Evolutionary conservation across 1,139 yeast species (phyloP).

Genomic region (Geotrichum phurueaensis): DNA sequence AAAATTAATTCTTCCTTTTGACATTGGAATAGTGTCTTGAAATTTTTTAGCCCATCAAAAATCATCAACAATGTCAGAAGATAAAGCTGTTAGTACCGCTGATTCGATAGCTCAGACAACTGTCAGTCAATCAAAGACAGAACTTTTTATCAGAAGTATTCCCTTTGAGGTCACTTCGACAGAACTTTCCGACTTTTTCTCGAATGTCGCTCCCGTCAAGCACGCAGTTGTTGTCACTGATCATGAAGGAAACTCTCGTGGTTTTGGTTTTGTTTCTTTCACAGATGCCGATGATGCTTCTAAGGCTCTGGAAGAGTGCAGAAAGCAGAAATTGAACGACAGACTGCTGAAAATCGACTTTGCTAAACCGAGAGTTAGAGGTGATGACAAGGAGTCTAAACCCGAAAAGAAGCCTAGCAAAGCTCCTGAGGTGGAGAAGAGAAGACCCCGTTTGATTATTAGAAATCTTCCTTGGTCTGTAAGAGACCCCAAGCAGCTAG

Average conservation of each 20-base stretch:
- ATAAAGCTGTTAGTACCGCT: neutral
- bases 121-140: conserved; percentile 24
- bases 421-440: conserved; percentile 42
- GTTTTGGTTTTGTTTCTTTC: conserved; percentile 94
- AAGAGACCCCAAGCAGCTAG: conserved; percentile 65
- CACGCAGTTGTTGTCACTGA: conserved; percentile 92
- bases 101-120: neutral
- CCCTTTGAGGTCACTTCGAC: conserved; percentile 80
- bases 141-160: conserved; percentile 72
- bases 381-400: conserved; percentile 26
- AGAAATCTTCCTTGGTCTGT: conserved; percentile 97
- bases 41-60: neutral
- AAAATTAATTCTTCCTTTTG: neutral
- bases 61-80: neutral
- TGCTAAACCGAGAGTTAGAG: conserved; percentile 89
- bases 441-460: conserved; percentile 77
- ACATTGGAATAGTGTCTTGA: neutral
- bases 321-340: conserved; percentile 59
- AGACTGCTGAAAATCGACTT: conserved; percentile 70
- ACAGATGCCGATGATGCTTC: conserved; percentile 78
- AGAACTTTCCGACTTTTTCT: conserved; percentile 72
- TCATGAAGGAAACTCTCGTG: conserved; percentile 60
- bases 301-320: conserved; percentile 64
- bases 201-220: conserved; percentile 89
- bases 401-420: conserved; percentile 1